Conservation (phyloP, 164 flowering plant genomes). For the Santalum album region DNA sequence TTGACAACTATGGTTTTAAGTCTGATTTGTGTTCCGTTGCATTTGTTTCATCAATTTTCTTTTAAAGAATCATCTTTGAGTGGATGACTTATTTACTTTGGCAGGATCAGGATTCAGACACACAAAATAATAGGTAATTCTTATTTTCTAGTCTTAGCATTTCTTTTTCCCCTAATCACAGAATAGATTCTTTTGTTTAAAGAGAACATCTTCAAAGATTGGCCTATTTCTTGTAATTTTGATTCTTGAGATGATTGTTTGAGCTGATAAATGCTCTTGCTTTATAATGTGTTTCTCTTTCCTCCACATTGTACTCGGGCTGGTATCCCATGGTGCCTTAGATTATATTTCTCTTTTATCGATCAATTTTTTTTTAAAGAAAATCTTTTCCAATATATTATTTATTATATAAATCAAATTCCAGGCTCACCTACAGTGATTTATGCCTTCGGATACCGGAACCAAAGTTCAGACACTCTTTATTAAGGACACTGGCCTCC, state of each 20-base stretch:
- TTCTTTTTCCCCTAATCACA: slow-evolving; percentile 14
- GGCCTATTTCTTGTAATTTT: too few species aligned
- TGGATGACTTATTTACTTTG: slow-evolving; percentile 14
- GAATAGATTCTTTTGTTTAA: too few species aligned
- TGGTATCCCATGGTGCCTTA: too few species aligned
- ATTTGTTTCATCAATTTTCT: neutral
- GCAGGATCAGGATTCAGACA: slow-evolving; percentile 51
- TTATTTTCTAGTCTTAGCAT: neutral
- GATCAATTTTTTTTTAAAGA: slow-evolving; percentile 6
- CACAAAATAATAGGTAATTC: slow-evolving; percentile 59
- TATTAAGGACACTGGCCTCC: slow-evolving; percentile 62
- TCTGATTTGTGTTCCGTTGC: too few species aligned
- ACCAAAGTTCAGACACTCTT: slow-evolving; percentile 80
- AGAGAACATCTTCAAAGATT: too few species aligned
- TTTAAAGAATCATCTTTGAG: neutral
- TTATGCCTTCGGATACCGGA: slow-evolving; percentile 89
- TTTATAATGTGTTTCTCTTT: too few species aligned
- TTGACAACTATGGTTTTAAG: too few species aligned
- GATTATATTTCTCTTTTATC: too few species aligned
- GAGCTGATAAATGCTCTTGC: too few species aligned
- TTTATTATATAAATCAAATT: slow-evolving; percentile 7
- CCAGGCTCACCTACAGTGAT: slow-evolving; percentile 95
- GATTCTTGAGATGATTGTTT: too few species aligned
- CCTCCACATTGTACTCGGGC: too few species aligned
- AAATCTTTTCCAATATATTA: neutral